Evolutionary conservation across 768 basidiomycete species (phyloP).

Genomic region (Rossbeevera mucosa): DNA sequence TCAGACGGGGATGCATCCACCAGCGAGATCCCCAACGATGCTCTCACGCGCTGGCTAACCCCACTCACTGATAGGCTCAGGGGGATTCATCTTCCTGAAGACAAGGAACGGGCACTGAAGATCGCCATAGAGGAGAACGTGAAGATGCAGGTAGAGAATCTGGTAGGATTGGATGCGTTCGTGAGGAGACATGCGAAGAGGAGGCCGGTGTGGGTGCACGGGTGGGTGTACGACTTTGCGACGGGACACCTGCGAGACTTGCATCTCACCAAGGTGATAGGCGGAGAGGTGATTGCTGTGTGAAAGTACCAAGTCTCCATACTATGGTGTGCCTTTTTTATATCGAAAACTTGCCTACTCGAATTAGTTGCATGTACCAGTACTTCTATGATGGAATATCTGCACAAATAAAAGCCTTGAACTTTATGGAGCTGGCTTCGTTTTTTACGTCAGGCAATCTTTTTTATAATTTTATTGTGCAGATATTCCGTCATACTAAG

Average conservation of each 20-base stretch:
- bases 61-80: slow-evolving; percentile 56
- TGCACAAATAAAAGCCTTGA: no score
- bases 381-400: no score
- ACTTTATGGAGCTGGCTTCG: no score
- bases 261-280: slow-evolving; percentile 39
- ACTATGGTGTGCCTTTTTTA: no score
- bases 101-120: slow-evolving; percentile 27
- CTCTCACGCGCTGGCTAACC: slow-evolving; percentile 66
- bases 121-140: slow-evolving; percentile 54
- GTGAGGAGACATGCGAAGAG: slow-evolving; percentile 32
- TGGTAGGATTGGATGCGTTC: slow-evolving; percentile 40
- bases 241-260: slow-evolving; percentile 58
- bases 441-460: no score
- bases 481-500: no score
- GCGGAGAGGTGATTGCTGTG: background rate
- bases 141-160: slow-evolving; percentile 46
- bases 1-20: slow-evolving; percentile 7
- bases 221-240: slow-evolving; percentile 67
- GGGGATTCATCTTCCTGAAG: slow-evolving; percentile 33
- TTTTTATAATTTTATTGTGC: no score
- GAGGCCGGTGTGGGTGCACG: slow-evolving; percentile 56
- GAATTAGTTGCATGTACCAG: no score
- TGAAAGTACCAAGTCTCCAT: no score
- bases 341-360: no score
- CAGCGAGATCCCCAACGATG: slow-evolving; percentile 32